These are phyloP conservation scores for Penicillium sp. DNA, from an alignment of 2,329 filamentous ascomycete species.

Conservation along the genomic window DNA sequence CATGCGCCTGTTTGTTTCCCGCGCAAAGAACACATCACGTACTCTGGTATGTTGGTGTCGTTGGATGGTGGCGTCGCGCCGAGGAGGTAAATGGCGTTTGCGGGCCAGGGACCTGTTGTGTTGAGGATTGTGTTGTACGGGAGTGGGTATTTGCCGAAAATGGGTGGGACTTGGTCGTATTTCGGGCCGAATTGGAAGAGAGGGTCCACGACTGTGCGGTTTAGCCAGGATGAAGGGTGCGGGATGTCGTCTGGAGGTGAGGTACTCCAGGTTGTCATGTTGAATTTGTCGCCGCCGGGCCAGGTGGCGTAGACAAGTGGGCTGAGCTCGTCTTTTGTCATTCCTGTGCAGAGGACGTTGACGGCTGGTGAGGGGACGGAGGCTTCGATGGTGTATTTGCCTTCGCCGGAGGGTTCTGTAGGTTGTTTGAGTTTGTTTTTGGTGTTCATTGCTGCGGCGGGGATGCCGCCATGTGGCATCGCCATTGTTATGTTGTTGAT, in stretches of 20 bases:
- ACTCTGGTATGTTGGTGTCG: slow-evolving; percentile 41
- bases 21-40: slow-evolving; percentile 66
- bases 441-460: slow-evolving; percentile 59
- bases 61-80: slow-evolving; percentile 46
- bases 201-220: slow-evolving; percentile 63
- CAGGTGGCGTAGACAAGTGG: slow-evolving; percentile 65
- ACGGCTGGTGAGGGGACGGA: slow-evolving; percentile 68
- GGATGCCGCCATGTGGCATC: slow-evolving; percentile 71
- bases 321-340: slow-evolving; percentile 56
- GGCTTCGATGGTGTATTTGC: slow-evolving; percentile 65
- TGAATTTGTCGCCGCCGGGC: slow-evolving; percentile 43
- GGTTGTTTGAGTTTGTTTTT: slow-evolving; percentile 70
- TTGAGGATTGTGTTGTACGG: slow-evolving; percentile 67
- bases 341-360: slow-evolving; percentile 70
- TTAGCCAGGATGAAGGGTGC: slow-evolving; percentile 46
- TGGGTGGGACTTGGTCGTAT: slow-evolving; percentile 52
- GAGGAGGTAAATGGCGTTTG: slow-evolving; percentile 65
- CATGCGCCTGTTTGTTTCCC: slow-evolving; percentile 64
- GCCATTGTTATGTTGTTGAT: slow-evolving; percentile 75
- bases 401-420: slow-evolving; percentile 60
- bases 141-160: slow-evolving; percentile 55
- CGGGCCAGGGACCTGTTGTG: slow-evolving; percentile 40
- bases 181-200: slow-evolving; percentile 65
- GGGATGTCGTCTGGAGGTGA: slow-evolving; percentile 33
- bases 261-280: slow-evolving; percentile 28